Evolutionary conservation across 2,329 filamentous ascomycete species (phyloP), one percentile per base, ranked within the genome.

Genomic region (Scedosporium apiospermum): DNA sequence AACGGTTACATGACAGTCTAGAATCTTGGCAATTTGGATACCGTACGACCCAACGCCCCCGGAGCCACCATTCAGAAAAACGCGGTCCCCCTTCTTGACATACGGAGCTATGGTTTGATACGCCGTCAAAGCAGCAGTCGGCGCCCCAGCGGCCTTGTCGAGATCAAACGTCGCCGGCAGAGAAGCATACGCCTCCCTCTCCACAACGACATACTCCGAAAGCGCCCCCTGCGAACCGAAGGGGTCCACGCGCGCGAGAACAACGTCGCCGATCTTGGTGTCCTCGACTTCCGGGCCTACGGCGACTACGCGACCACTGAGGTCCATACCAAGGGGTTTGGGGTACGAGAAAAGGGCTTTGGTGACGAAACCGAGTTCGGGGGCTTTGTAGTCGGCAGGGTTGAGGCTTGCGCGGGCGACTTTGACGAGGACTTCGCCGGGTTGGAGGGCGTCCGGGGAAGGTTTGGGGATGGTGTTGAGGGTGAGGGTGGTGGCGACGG

Each of bases 21-120:
- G 66, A 0, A 76, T 73, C 68, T 89, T 89, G 6, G 84, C 86
- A 26, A 89, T 79, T 68, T 89, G 87, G 57, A 89, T 83, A 0
- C 77, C 81, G 64, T 80, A 87, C 0, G 80, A 78, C 1, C 87
- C 87, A 1, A 79, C 80, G 1, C 87, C 87, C 1, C 87, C 87
- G 0, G 81, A 84, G 0, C 85, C 85, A 5, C 85, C 86, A 64
- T 88, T 88, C 69, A 89, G 81, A 64, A 89, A 85, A 12, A 89
- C 76, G 67, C 78, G 81, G 61, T 82, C 78, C n/a, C 83, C 83
- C 3, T 65, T 64, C 60, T 77, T 76, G 63, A 82, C 77, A 63
- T 79, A 72, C 2, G 76, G 76, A 51, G 49, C 71, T 34, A 83
- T 75, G 53, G 71, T 72, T 69, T 82, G 78, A 64, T 80, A 79